These are phyloP conservation scores for Globisporangium cederbergense DNA, from an alignment of 352 stramenopile species.

Conservation along the genomic window DNA sequence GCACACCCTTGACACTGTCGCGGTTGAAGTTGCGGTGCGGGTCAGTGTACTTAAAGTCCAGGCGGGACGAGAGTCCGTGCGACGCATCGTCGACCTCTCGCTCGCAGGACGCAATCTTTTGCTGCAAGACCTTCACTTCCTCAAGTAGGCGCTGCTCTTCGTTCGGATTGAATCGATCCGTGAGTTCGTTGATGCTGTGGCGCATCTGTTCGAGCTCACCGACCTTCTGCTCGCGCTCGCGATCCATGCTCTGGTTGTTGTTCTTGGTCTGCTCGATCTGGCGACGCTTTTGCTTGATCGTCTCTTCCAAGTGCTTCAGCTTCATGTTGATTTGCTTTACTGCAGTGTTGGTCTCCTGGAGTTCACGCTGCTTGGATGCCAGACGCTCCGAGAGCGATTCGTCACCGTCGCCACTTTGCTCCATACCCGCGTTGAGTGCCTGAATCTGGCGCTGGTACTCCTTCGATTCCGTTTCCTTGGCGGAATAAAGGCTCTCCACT, in stretches of 20 bases:
- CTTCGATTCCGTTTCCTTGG: slow-evolving; percentile 63
- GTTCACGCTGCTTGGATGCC: slow-evolving; percentile 70
- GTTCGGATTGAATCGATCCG: slow-evolving; percentile 65
- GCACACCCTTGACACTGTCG: slow-evolving; percentile 95
- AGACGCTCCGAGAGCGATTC: slow-evolving; percentile 76
- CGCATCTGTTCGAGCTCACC: slow-evolving; percentile 65
- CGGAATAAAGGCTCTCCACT: slow-evolving; percentile 38
- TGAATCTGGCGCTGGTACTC: slow-evolving; percentile 85
- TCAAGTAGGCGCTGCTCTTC: slow-evolving; percentile 69
- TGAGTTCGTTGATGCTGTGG: slow-evolving; percentile 50
- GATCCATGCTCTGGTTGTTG: slow-evolving; percentile 73
- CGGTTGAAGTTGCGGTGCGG: slow-evolving; percentile 94
- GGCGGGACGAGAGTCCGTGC: slow-evolving; percentile 91
- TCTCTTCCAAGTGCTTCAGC: slow-evolving; percentile 91
- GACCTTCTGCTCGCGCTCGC: slow-evolving; percentile 61
- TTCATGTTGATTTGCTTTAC: slow-evolving; percentile 93
- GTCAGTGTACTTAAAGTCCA: slow-evolving; percentile 97
- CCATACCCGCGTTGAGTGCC: slow-evolving; percentile 83
- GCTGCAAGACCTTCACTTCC: slow-evolving; percentile 53
- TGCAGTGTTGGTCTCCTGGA: slow-evolving; percentile 74
- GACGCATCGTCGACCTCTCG: slow-evolving; percentile 92
- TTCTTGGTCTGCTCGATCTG: slow-evolving; percentile 68
- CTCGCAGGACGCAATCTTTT: slow-evolving; percentile 61
- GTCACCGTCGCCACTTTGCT: slow-evolving; percentile 66
- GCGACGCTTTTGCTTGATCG: slow-evolving; percentile 67